Evolutionary conservation across 2,329 filamentous ascomycete genomes (phyloP).

Genomic region (Pseudogymnoascus verrucosus): DNA sequence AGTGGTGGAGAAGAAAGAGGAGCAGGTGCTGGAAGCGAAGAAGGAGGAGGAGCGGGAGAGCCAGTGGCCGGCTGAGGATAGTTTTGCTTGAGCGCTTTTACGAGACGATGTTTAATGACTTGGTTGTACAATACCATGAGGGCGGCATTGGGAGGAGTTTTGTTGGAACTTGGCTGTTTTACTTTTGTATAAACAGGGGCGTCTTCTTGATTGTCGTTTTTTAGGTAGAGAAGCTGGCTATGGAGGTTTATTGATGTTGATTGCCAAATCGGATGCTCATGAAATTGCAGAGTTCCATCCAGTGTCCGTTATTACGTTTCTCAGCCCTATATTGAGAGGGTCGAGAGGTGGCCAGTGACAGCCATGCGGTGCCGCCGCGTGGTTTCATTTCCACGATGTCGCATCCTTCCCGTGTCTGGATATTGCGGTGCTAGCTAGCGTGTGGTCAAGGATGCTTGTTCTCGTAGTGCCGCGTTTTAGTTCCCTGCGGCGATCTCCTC

Average conservation of each 20-base stretch:
- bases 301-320: not conserved
- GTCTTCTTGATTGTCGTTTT: not conserved
- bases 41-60: not conserved
- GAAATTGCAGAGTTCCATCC: not conserved
- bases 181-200: conserved; percentile 7
- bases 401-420: not conserved
- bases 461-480: not conserved
- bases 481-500: not conserved
- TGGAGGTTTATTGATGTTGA: not conserved
- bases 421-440: not conserved
- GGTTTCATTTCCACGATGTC: not conserved
- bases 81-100: conserved; percentile 23
- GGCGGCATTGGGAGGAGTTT: not conserved
- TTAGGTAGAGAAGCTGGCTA: not conserved
- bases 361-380: not conserved
- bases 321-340: not conserved
- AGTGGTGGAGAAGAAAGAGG: not conserved
- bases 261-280: not conserved
- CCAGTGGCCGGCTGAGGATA: conserved; percentile 26
- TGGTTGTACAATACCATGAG: conserved; percentile 12
- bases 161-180: not conserved
- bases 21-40: not conserved
- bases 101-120: conserved; percentile 13
- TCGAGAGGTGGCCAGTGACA: not conserved
- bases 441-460: not conserved